Evolutionary conservation across 805 yeast species (phyloP).

Genomic region (Hagleromyces aurorensis): DNA sequence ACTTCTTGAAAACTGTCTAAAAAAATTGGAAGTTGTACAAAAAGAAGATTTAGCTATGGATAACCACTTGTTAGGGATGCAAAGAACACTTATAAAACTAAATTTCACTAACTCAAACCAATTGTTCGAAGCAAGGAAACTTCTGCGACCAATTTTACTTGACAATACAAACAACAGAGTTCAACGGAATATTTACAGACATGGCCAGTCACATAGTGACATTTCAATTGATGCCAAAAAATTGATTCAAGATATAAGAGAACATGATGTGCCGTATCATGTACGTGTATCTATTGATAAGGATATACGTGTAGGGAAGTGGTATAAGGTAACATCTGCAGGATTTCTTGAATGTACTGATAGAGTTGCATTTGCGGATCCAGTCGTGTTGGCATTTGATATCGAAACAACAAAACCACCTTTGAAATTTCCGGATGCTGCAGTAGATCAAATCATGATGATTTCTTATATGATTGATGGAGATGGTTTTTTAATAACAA

Average conservation of each 20-base stretch:
- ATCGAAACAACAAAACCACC: conserved; percentile 97
- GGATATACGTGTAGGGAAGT: conserved; percentile 83
- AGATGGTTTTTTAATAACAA: conserved; percentile 88
- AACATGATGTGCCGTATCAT: conserved; percentile 94
- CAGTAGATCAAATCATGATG: conserved; percentile 94
- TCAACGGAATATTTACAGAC: conserved; percentile 53
- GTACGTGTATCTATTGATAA: conserved; percentile 93
- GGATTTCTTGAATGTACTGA: conserved; percentile 51
- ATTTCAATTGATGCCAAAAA: conserved; percentile 43
- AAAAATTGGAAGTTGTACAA: conserved; percentile 42
- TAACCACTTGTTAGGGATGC: conserved; percentile 78
- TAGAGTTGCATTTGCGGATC: conserved; percentile 91
- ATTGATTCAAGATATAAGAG: conserved; percentile 70
- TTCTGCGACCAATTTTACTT: conserved; percentile 59
- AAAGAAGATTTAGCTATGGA: conserved; percentile 80
- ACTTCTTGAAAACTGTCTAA: conserved; percentile 55
- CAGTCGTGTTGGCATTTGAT: conserved; percentile 93
- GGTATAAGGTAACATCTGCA: conserved; percentile 76
- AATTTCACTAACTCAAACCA: conserved; percentile 70
- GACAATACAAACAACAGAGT: conserved; percentile 56
- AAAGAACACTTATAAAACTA: conserved; percentile 55
- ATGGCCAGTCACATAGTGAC: conserved; percentile 11
- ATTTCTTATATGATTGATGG: conserved; percentile 99
- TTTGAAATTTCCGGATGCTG: conserved; percentile 87
- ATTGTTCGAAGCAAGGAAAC: conserved; percentile 63